Base-by-base conservation (phyloP, 2,329 filamentous ascomycete genomes). In the Karstenula rhodostoma region DNA sequence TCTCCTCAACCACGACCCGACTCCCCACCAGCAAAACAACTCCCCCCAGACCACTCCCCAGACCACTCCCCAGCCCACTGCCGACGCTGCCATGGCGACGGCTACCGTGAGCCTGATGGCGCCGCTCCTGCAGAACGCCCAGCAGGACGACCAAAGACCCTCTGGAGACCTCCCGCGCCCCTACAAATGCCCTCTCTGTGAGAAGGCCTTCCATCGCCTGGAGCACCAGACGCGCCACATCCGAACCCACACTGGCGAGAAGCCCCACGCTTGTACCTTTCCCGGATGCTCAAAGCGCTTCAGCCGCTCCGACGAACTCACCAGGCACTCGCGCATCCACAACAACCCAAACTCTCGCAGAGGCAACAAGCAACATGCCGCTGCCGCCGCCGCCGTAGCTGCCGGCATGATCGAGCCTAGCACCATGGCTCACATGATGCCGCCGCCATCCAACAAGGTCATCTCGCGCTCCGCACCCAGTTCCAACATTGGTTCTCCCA, bases 101-200 rank as follows among this genome's bases (percentile, higher is more conserved):
- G 79, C 81, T 67, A 76, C 80, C 58, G 80, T 82, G 66, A 79
- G 80, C 72, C 78, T 81, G 66, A 80, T 82, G 78, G 79, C 77
- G 78, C 87, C 72, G 80, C 88, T 76, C 82, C 88, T 81, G 83
- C 89, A 73, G 86, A 90, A 88, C 63, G 72, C 69, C 35, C 86
- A 75, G 58, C 68, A 77, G 63, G 76, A 79, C 66, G 85, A 89
- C 60, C 87, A 92, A 73, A 87, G 80, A 80, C 92, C 37, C 37
- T 40, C 37, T 40, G 37, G 85, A 84, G 94, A 98, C 80, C 87
- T 98, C 56, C 95, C 95, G 61, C 90, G 95, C 58, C 94, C 94
- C 0, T 99, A 99, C 88, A 98, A 98, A 84, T 99, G 94, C 80
- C 94, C 94, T 62, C 87, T 99, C 65, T 99, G 95, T 84, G 94